Base-by-base conservation (phyloP, 306 rosid species). In the Ammopiptanthus mongolicus region DNA sequence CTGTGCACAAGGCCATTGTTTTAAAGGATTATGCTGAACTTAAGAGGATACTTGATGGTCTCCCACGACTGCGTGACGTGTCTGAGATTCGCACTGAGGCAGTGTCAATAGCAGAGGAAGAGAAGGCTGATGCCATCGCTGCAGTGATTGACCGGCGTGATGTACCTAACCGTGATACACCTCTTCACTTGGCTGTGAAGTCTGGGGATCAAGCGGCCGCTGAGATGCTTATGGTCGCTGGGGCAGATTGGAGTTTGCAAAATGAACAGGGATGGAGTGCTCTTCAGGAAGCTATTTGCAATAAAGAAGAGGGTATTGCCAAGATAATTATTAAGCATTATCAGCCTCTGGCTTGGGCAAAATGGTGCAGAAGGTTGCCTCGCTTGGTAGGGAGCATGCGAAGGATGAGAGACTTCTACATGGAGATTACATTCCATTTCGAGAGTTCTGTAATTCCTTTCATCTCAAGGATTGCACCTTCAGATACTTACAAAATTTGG, bases 181-280 rank as follows among this genome's bases (percentile, higher is more conserved):
- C 99, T 51, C 96, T 96, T 72, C 99, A 96, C 78, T 82, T 96
- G 86, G 98, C 99, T 72, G 98, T 92, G 8, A 92, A 96, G 70
- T 77, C 88, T 0, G 97, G 94, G 69, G 99, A 96, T 57, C 92
- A 82, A 76, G 86, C 82, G 15, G 87, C 96, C 8, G 84, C 97
- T 0, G 96, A 96, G 85, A 81, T 86, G 93, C 97, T 96, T 67
- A 96, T 96, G 99, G 80, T 87, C 78, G 97, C 96, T 0, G 98
- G 99, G 59, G 97, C 96, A 10, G 99, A 96, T 86, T 96, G 98
- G 99, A 96, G 99, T 85, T 83, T 96, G 93, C 99, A 96, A 86
- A 96, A 96, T 77, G 99, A 96, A 65, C 95, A 79, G 22, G 99
- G 99, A 0, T 96, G 99, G 99, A 96, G 99, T 84, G 92, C 99